Evolutionary conservation across 257 asterid species (phyloP).

Genomic region (Solanum paucissectum): DNA sequence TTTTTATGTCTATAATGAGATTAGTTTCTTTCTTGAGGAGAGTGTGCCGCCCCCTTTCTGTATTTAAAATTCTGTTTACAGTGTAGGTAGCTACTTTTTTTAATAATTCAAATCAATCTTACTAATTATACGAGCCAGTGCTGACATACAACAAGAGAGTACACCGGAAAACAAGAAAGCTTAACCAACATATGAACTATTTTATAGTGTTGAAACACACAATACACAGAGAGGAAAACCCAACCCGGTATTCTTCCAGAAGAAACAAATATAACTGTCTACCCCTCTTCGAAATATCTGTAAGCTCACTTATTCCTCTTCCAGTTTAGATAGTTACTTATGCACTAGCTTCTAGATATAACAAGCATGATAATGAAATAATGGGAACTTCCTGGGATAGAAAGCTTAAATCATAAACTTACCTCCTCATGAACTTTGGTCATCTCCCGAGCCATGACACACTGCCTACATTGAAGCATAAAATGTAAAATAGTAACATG

Average conservation of each 20-base stretch:
- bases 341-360: not conserved
- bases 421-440: conserved; percentile 94
- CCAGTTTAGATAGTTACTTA: not conserved
- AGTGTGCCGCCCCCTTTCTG: not conserved
- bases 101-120: not conserved
- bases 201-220: not conserved
- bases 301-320: not conserved
- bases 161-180: not conserved
- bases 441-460: conserved; percentile 95
- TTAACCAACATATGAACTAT: not conserved
- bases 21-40: not conserved
- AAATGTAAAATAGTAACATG: not conserved
- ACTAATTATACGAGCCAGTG: not conserved
- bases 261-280: not conserved
- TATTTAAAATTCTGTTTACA: not conserved
- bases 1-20: not conserved
- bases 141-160: not conserved
- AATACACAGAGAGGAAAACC: not conserved
- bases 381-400: not conserved
- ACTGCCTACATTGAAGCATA: conserved; percentile 43
- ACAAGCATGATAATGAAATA: not conserved
- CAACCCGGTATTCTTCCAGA: not conserved
- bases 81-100: not conserved
- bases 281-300: not conserved
- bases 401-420: not conserved